Base-by-base conservation (phyloP, 2,329 filamentous ascomycete species). In the Neoscytalidium dimidiatum region DNA sequence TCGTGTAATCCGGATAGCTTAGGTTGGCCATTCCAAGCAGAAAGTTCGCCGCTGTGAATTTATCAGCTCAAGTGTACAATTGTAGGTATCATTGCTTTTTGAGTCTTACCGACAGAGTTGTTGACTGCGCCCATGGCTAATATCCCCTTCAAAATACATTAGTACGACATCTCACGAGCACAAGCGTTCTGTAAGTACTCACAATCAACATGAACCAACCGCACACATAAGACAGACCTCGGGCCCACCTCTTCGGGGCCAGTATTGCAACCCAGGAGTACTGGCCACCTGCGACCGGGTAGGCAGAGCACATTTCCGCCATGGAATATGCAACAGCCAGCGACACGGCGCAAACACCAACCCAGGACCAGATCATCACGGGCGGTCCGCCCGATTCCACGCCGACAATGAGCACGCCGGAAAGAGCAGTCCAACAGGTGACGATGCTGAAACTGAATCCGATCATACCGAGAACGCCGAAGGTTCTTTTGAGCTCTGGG, bases 371-470 rank as follows among this genome's bases (percentile, higher is more conserved):
- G 6, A 87, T 79, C 82, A 87, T 87, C 46, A 87, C 84, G 0
- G 85, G 83, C 3, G 85, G 84, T 1, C 85, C 85, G 14, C 85
- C 85, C 38, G 83, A 80, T 64, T 81, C 81, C 11, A 86, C 81
- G 5, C 84, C 85, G 33, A 86, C 80, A 60, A 85, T 84, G 46
- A 88, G 79, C 0, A 85, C 83, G 38, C 85, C 85, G 51, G 81
- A 81, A 2, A 87, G 73, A 3, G 85, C 85, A 33, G 82, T 84
- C 85, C 85, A 87, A 70, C 78, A 83, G 33, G 85, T 86, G 48
- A 88, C 83, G 51, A 87, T 84, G 64, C 80, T 83, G 72, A 88
- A 87, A 51, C 80, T 82, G 74, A 88, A 87, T 0, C 84, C 85
- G 35, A 87, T 79, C 83, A 87, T 87, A 38, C 84, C 84, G 29